Evolutionary conservation across 2,329 filamentous ascomycete genomes (phyloP).

Genomic region (Epichloe uncinata): DNA sequence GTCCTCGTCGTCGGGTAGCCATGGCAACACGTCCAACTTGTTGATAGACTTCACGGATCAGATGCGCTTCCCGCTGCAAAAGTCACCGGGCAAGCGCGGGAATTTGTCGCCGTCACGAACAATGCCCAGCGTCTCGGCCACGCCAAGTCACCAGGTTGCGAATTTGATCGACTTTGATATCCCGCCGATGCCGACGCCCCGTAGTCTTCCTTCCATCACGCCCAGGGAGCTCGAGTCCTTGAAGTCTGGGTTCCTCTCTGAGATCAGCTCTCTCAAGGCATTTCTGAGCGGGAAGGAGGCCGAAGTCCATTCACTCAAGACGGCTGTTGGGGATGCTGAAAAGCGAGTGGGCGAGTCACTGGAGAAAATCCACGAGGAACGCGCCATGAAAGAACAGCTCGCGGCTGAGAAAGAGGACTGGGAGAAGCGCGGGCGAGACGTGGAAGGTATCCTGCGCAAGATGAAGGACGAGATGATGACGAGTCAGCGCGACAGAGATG

Average conservation of each 20-base stretch:
- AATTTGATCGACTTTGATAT: constrained; percentile 70
- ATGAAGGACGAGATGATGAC: constrained; percentile 71
- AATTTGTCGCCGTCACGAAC: constrained; percentile 19
- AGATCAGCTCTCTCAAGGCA: constrained; percentile 89
- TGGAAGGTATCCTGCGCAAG: constrained; percentile 67
- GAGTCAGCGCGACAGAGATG: constrained; percentile 68
- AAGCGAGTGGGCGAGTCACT: constrained; percentile 77
- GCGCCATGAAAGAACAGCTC: constrained; percentile 54
- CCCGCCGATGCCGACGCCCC: constrained; percentile 82
- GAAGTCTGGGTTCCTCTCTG: constrained; percentile 80
- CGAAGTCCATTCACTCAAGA: constrained; percentile 75
- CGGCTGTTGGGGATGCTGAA: constrained; percentile 80
- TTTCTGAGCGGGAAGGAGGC: constrained; percentile 87
- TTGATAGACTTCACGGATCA: constrained; percentile 83
- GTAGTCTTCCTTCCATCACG: constrained; percentile 81
- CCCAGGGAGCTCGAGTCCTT: constrained; percentile 84
- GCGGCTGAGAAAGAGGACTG: constrained; percentile 66
- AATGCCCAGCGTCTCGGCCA: constrained; percentile 21
- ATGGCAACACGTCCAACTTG: constrained; percentile 57
- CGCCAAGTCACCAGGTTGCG: constrained; percentile 42
- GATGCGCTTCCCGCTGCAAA: constrained; percentile 29
- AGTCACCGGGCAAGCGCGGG: constrained; percentile 32
- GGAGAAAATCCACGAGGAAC: constrained; percentile 71
- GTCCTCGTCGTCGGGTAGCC: constrained; percentile 27
- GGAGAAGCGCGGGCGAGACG: constrained; percentile 74